Evolutionary conservation across 768 basidiomycete genomes (phyloP).

Genomic region (Macrocybe gigantea): DNA sequence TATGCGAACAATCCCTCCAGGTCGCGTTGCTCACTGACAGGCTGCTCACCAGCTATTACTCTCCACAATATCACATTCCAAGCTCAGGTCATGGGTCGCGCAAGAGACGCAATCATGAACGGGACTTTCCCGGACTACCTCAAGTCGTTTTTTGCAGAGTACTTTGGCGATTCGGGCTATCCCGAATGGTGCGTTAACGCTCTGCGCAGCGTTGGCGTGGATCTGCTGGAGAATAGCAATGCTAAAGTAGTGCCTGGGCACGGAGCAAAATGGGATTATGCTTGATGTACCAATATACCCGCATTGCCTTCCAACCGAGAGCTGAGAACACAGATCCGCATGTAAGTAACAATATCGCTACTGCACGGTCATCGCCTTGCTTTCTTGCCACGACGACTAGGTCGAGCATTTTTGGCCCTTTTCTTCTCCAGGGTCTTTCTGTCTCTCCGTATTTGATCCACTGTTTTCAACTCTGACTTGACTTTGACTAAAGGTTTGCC

Average conservation of each 20-base stretch:
- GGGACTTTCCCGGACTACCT: constrained; percentile 79
- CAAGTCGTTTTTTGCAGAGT: constrained; percentile 65
- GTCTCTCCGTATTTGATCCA: constrained; percentile 80
- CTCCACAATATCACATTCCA: constrained; percentile 84
- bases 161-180: constrained; percentile 74
- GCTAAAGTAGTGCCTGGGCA: constrained; percentile 50
- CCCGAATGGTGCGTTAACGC: constrained; percentile 90
- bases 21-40: constrained; percentile 10
- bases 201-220: constrained; percentile 75
- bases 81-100: constrained; percentile 82
- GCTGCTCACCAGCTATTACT: constrained; percentile 53
- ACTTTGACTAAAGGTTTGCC: constrained; percentile 59
- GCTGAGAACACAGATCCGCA: too few relatives aligned
- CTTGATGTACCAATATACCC: too few relatives aligned
- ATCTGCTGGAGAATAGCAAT: constrained; percentile 57
- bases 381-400: constrained; percentile 33
- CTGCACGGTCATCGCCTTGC: constrained; percentile 35
- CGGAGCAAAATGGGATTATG: constrained; percentile 81
- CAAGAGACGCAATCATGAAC: constrained; percentile 72
- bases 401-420: constrained; percentile 78
- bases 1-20: constrained; percentile 22
- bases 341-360: neutral
- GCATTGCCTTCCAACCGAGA: too few relatives aligned
- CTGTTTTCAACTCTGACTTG: constrained; percentile 81
- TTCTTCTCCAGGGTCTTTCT: constrained; percentile 61